These are phyloP conservation scores for Thalia dealbata DNA, from an alignment of 176 grass and related monocot genomes.

Conservation along the genomic window DNA sequence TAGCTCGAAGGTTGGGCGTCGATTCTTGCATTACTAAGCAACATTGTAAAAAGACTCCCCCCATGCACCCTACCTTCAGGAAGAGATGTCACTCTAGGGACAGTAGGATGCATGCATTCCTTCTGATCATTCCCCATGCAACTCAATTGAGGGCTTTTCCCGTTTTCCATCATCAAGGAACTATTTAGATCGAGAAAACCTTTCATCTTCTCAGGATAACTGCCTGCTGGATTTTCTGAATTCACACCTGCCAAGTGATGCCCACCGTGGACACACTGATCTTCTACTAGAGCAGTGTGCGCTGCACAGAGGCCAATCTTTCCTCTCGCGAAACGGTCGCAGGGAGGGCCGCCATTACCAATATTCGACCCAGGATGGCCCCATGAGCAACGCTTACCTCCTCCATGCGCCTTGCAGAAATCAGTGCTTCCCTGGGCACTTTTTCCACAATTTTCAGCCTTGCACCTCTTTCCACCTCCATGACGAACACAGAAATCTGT, in stretches of 20 bases:
- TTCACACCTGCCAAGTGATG: constrained; percentile 20
- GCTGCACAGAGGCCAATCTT: constrained; percentile 40
- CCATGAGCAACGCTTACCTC: constrained; percentile 41
- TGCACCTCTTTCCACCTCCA: constrained; percentile 47
- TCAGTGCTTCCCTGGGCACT: constrained; percentile 50
- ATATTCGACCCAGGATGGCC: constrained; percentile 32
- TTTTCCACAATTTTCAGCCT: constrained; percentile 30
- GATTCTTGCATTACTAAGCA: constrained; percentile 14
- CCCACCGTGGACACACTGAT: constrained; percentile 30
- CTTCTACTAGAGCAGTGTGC: constrained; percentile 43
- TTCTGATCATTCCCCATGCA: not conserved
- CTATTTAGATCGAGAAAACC: constrained; percentile 6
- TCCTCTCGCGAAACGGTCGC: constrained; percentile 37
- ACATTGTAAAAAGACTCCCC: constrained; percentile 30
- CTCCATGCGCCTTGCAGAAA: constrained; percentile 53
- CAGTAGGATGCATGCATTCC: constrained; percentile 1
- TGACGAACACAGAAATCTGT: constrained; percentile 51
- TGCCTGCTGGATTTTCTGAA: not conserved
- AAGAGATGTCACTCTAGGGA: not conserved
- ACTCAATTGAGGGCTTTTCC: not conserved
- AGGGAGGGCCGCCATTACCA: constrained; percentile 19
- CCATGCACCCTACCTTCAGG: constrained; percentile 52
- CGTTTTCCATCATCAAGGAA: constrained; percentile 1
- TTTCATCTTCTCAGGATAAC: constrained; percentile 10
- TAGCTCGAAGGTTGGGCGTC: not conserved